These are phyloP conservation scores for Penicillium sp. DNA, from an alignment of 2,329 filamentous ascomycete genomes.

Conservation along the genomic window DNA sequence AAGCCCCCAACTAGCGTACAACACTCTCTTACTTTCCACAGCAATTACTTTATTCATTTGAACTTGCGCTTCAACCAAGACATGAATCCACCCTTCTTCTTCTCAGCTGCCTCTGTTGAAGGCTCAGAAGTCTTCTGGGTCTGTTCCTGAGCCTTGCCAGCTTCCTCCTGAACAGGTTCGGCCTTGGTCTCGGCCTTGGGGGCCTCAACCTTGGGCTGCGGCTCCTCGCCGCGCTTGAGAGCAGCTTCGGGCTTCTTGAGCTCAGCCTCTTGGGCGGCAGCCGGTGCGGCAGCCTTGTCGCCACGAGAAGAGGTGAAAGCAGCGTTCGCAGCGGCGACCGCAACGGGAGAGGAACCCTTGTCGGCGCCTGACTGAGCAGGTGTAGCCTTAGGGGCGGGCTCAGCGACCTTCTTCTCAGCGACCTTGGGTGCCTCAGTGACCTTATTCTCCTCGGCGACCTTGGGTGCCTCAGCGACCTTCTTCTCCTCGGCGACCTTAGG, in stretches of 20 bases:
- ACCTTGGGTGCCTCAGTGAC: background rate
- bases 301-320: constrained; percentile 22
- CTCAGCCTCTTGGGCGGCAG: constrained; percentile 14
- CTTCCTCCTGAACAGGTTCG: constrained; percentile 10
- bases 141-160: constrained; percentile 1
- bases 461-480: constrained; percentile 4
- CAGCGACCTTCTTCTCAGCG: constrained; percentile 10
- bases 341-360: constrained; percentile 18
- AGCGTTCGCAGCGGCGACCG: constrained; percentile 22
- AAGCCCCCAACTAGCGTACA: constrained; percentile 3
- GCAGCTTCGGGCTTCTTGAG: constrained; percentile 25
- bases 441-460: background rate
- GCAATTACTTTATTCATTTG: constrained; percentile 17
- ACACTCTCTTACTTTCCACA: background rate
- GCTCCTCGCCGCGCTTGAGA: constrained; percentile 25
- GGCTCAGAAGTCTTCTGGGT: constrained; percentile 8
- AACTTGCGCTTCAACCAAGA: constrained; percentile 33
- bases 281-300: constrained; percentile 18
- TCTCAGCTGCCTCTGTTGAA: constrained; percentile 12
- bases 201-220: constrained; percentile 3
- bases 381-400: constrained; percentile 4
- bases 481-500: constrained; percentile 3
- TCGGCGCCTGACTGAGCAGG: constrained; percentile 4
- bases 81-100: constrained; percentile 27
- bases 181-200: constrained; percentile 12